Evolutionary conservation across 2,329 filamentous ascomycete species (phyloP).

Genomic region (Zasmidium angulare): DNA sequence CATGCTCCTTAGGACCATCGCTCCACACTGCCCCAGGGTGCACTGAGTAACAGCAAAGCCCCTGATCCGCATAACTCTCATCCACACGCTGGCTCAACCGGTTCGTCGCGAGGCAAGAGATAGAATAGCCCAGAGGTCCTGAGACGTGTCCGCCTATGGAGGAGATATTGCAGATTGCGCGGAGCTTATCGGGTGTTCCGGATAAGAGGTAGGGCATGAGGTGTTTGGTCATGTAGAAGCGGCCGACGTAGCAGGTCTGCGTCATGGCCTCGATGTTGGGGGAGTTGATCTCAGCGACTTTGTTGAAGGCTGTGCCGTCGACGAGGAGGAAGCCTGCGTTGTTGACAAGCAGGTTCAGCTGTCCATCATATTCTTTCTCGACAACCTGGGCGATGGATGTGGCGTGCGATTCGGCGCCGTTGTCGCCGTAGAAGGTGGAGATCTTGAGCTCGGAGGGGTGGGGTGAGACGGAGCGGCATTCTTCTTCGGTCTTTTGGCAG

Average conservation of each 20-base stretch:
- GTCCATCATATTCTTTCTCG: background rate
- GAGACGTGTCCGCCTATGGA: background rate
- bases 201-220: constrained; percentile 44
- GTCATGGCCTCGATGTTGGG: constrained; percentile 34
- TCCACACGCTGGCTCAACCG: background rate
- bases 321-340: constrained; percentile 34
- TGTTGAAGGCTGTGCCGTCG: constrained; percentile 19
- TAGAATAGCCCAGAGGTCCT: constrained; percentile 36
- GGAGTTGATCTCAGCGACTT: constrained; percentile 37
- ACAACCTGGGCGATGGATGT: constrained; percentile 31
- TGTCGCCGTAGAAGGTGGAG: constrained; percentile 43
- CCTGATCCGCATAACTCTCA: background rate
- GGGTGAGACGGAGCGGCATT: constrained; percentile 37
- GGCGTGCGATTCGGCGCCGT: constrained; percentile 37
- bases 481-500: constrained; percentile 33
- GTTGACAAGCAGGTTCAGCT: constrained; percentile 38
- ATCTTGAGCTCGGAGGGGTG: constrained; percentile 41
- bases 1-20: background rate
- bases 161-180: constrained; percentile 41
- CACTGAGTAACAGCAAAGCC: background rate
- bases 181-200: constrained; percentile 30
- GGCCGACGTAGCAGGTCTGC: constrained; percentile 50
- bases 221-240: constrained; percentile 29
- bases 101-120: background rate
- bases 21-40: constrained; percentile 2